Conservation (phyloP, 169 alveolate genomes). For the Plasmodium billcollinsi region DNA sequence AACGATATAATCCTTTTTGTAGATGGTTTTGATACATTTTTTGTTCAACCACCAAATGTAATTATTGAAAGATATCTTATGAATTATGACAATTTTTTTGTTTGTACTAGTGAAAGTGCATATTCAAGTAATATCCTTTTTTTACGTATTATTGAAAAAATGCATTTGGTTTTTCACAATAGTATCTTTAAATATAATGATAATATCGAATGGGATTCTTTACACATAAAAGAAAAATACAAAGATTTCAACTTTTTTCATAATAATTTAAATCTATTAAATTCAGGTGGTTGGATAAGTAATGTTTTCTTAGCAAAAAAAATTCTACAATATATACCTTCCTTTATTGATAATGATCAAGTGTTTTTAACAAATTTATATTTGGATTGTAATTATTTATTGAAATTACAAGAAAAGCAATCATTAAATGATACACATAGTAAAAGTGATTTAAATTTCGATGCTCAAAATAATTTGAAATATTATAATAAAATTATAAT, state of each 20-base stretch:
- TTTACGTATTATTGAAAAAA: slow-evolving; percentile 47
- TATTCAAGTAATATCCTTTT: slow-evolving; percentile 35
- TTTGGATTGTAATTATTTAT: slow-evolving; percentile 55
- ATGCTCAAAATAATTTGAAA: not conserved
- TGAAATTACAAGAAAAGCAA: slow-evolving; percentile 20
- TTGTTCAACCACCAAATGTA: slow-evolving; percentile 69
- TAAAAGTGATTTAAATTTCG: not conserved
- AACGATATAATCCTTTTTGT: slow-evolving; percentile 67
- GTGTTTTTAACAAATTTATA: slow-evolving; percentile 57
- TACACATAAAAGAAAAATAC: slow-evolving; percentile 35
- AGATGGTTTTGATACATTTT: slow-evolving; percentile 63
- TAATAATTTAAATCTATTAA: slow-evolving; percentile 64
- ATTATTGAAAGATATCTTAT: slow-evolving; percentile 64
- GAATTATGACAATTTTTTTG: slow-evolving; percentile 68
- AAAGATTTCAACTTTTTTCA: slow-evolving; percentile 42
- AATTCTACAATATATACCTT: slow-evolving; percentile 55
- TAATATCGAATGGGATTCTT: slow-evolving; percentile 55
- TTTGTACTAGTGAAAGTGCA: slow-evolving; percentile 66
- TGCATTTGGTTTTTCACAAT: slow-evolving; percentile 65
- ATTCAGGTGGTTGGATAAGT: slow-evolving; percentile 74
- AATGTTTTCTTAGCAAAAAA: slow-evolving; percentile 59
- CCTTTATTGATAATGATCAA: slow-evolving; percentile 74
- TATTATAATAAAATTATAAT: slow-evolving; percentile 56
- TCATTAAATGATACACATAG: not conserved
- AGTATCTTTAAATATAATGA: slow-evolving; percentile 65